Conservation (phyloP, 208 protist species). For the Leishmania lainsoni region DNA sequence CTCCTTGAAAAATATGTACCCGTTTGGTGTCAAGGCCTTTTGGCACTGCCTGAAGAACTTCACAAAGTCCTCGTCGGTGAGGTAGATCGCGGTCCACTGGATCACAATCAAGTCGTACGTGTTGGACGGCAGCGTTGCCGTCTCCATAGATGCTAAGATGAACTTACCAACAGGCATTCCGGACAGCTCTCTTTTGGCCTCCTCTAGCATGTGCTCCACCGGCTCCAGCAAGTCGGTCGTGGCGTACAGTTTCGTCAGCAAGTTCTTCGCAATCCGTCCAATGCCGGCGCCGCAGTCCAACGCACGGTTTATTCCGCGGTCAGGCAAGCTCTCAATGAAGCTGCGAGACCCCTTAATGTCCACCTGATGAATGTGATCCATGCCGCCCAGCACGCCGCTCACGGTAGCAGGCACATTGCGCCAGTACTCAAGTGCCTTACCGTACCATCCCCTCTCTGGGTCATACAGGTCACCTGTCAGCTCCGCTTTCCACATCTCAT, state of each 20-base stretch:
- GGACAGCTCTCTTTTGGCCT: slow-evolving; percentile 82
- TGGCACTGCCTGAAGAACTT: slow-evolving; percentile 82
- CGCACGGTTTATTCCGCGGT: slow-evolving; percentile 62
- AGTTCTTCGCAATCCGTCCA: slow-evolving; percentile 83
- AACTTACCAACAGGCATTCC: slow-evolving; percentile 74
- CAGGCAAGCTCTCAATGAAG: slow-evolving; percentile 70
- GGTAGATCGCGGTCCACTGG: slow-evolving; percentile 94
- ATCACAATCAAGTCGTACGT: slow-evolving; percentile 93
- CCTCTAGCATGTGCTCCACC: slow-evolving; percentile 82
- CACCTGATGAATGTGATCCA: slow-evolving; percentile 74
- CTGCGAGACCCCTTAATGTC: slow-evolving; percentile 67
- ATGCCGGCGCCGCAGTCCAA: slow-evolving; percentile 93
- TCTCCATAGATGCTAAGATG: slow-evolving; percentile 86
- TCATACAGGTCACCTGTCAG: slow-evolving; percentile 80
- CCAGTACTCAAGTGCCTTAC: slow-evolving; percentile 91
- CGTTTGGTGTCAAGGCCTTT: slow-evolving; percentile 66
- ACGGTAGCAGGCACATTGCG: slow-evolving; percentile 80
- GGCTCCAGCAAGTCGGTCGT: slow-evolving; percentile 88
- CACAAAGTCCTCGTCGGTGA: slow-evolving; percentile 93
- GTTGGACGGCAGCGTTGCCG: slow-evolving; percentile 43
- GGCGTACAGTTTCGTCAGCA: slow-evolving; percentile 74
- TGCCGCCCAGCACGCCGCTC: slow-evolving; percentile 90
- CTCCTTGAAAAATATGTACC: slow-evolving; percentile 94
- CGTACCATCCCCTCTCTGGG: slow-evolving; percentile 82
- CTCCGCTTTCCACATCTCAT: slow-evolving; percentile 78